phyloP scores from a whole-genome alignment of 1,284 basidiomycete genomes.

The Sutorius eximius region DNA sequence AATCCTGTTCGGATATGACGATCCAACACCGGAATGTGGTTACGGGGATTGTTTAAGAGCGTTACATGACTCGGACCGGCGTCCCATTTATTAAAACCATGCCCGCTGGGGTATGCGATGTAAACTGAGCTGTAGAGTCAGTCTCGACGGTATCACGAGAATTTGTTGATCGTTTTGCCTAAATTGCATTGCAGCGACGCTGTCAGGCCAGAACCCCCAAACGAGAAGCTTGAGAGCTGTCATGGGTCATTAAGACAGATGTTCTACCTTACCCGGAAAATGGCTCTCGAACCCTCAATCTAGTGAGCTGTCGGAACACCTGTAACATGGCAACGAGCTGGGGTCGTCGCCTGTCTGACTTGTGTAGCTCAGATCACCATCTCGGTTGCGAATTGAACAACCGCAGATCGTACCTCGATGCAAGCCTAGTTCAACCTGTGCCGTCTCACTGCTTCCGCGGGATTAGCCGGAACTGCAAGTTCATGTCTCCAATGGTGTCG shows the following conservation, averaged over 20 bases:
- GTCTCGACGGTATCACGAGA: not conserved
- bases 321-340: too few relatives aligned
- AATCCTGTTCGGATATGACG: too few relatives aligned
- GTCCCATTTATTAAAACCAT: not conserved
- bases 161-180: not conserved
- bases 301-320: too few relatives aligned
- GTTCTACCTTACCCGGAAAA: too few relatives aligned
- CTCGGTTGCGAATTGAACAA: not conserved
- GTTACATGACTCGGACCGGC: too few relatives aligned
- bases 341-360: not conserved
- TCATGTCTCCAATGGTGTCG: not conserved
- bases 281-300: too few relatives aligned
- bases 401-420: not conserved
- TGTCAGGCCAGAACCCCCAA: not conserved
- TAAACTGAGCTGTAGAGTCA: not conserved
- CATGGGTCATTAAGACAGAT: too few relatives aligned
- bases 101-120: not conserved
- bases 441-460: not conserved
- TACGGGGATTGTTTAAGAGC: too few relatives aligned
- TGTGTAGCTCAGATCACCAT: not conserved
- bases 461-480: not conserved
- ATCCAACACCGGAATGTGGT: not conserved
- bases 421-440: not conserved
- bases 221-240: not conserved
- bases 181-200: not conserved